These are phyloP conservation scores for Lachnellula arida DNA, from an alignment of 2,329 filamentous ascomycete species.

Conservation along the genomic window DNA sequence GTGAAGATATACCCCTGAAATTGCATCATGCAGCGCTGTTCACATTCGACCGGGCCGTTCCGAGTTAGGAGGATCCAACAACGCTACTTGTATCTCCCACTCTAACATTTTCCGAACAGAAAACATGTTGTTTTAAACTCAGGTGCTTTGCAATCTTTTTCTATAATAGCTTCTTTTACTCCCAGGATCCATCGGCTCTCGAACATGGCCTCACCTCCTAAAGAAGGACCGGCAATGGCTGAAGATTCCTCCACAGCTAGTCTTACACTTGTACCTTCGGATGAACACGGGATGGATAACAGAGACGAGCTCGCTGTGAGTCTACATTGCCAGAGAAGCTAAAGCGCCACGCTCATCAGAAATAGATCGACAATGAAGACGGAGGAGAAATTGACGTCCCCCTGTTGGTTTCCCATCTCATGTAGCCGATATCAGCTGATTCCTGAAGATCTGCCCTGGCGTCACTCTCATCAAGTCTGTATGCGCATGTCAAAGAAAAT, in stretches of 20 bases:
- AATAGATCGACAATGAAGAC: not conserved
- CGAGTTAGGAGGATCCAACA: not conserved
- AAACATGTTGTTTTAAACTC: too few relatives aligned
- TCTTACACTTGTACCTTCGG: not conserved
- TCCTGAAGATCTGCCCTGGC: constrained; percentile 3
- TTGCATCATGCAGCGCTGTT: not conserved
- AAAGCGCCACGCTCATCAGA: not conserved
- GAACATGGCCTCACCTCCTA: not conserved
- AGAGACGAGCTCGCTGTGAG: not conserved
- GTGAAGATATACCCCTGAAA: not conserved
- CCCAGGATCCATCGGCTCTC: not conserved
- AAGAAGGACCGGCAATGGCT: not conserved
- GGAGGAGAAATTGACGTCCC: not conserved
- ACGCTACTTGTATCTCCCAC: not conserved
- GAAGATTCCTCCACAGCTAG: not conserved
- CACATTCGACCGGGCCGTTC: not conserved
- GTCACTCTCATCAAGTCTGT: constrained; percentile 16
- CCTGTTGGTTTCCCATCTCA: not conserved
- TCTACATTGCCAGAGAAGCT: not conserved
- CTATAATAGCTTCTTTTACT: too few relatives aligned
- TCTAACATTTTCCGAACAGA: too few relatives aligned
- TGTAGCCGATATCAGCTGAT: not conserved
- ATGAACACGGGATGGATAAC: not conserved
- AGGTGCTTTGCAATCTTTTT: too few relatives aligned
- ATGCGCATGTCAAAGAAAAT: constrained; percentile 18